A percentile compares a stretch with the other conserved stretches of the same genome.
Evolutionary conservation across 2,329 filamentous ascomycete genomes (phyloP).

Genomic region (Hymenoscyphus albidus): DNA sequence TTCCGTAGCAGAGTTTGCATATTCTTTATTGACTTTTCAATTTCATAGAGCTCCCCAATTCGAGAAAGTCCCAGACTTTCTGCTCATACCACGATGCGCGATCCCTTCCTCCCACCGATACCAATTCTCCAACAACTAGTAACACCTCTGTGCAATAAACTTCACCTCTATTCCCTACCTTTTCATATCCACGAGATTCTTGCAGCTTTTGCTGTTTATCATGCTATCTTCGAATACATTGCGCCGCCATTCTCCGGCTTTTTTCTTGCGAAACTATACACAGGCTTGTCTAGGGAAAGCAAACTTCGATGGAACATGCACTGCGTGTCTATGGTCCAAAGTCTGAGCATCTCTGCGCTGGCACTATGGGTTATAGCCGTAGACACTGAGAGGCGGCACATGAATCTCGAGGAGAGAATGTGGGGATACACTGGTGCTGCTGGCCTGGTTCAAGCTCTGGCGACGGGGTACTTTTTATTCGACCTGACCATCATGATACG

Average conservation of each 20-base stretch:
- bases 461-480: slow-evolving; percentile 77
- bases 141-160: slow-evolving; percentile 57
- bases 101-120: slow-evolving; percentile 61
- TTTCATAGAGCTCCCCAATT: background rate
- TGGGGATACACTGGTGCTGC: slow-evolving; percentile 73
- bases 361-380: slow-evolving; percentile 66
- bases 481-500: slow-evolving; percentile 64
- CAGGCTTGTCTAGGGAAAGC: slow-evolving; percentile 55
- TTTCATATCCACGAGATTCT: slow-evolving; percentile 73
- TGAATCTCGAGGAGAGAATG: slow-evolving; percentile 63
- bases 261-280: slow-evolving; percentile 58
- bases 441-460: slow-evolving; percentile 70
- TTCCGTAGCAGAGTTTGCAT: background rate
- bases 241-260: slow-evolving; percentile 61
- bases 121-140: slow-evolving; percentile 47
- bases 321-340: slow-evolving; percentile 74
- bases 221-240: slow-evolving; percentile 59
- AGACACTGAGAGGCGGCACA: slow-evolving; percentile 61
- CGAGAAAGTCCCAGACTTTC: background rate
- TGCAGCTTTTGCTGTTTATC: slow-evolving; percentile 62
- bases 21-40: background rate
- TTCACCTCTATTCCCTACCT: slow-evolving; percentile 63
- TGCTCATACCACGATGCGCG: slow-evolving; percentile 54
- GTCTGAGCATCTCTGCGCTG: slow-evolving; percentile 62
- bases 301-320: slow-evolving; percentile 77